A percentile compares a stretch with the other conserved stretches of the same genome.
phyloP scores from a whole-genome alignment of 176 grass and related monocot species.

The Aegilops tauschii region DNA sequence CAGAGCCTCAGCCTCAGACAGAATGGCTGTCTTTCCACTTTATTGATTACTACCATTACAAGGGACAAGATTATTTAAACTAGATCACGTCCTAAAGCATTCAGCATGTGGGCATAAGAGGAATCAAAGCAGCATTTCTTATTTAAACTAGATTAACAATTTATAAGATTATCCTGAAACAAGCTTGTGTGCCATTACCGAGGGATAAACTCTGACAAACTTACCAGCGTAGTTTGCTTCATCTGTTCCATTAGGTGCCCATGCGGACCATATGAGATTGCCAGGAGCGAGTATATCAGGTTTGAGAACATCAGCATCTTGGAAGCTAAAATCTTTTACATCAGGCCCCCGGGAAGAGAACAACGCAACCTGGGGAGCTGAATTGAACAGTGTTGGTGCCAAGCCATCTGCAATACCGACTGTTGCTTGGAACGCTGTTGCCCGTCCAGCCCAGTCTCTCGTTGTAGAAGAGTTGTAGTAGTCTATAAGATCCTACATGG shows the following conservation, averaged over 20 bases:
- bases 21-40: neutral
- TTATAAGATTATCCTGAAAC: neutral
- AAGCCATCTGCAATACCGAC: conserved; percentile 89
- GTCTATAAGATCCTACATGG: conserved; percentile 81
- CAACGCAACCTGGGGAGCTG: conserved; percentile 89
- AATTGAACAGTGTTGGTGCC: conserved; percentile 83
- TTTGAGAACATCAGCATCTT: conserved; percentile 97
- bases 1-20: neutral
- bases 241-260: conserved; percentile 94
- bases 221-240: conserved; percentile 86
- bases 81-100: neutral
- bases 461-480: conserved; percentile 91
- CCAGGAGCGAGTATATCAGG: conserved; percentile 95
- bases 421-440: conserved; percentile 67
- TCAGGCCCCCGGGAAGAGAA: conserved; percentile 97
- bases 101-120: neutral
- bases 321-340: conserved; percentile 99
- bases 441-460: conserved; percentile 94
- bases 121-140: neutral
- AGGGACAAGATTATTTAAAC: neutral
- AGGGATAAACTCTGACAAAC: neutral
- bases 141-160: neutral
- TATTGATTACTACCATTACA: neutral
- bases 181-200: neutral
- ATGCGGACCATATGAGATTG: conserved; percentile 95